These are phyloP conservation scores for Thelephora terrestris DNA, from an alignment of 1,284 basidiomycete species.

Conservation along the genomic window DNA sequence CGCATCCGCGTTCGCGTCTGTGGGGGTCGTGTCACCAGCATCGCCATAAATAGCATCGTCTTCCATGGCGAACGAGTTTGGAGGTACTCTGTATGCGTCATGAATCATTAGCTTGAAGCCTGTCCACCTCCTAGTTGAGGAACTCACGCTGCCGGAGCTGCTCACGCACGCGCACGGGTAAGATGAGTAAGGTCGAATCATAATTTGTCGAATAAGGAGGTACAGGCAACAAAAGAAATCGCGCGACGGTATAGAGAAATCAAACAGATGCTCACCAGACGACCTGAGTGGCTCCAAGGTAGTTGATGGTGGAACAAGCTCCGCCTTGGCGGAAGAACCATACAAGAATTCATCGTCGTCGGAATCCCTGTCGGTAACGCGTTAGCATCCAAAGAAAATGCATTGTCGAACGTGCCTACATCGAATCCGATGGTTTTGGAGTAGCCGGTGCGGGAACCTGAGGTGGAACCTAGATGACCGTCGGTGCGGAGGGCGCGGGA, in stretches of 20 bases:
- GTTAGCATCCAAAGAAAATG: too few relatives aligned
- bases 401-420: too few relatives aligned
- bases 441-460: too few relatives aligned
- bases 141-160: neutral
- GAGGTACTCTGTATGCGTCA: neutral
- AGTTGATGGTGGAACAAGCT: neutral
- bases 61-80: constrained; percentile 26
- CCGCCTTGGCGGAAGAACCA: neutral
- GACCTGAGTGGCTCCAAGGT: neutral
- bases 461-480: too few relatives aligned
- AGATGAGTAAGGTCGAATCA: neutral
- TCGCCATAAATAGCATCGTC: constrained; percentile 23
- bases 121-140: neutral
- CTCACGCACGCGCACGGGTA: neutral
- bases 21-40: constrained; percentile 5
- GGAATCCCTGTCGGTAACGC: neutral
- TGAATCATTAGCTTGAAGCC: neutral
- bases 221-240: neutral
- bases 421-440: too few relatives aligned
- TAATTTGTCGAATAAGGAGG: neutral
- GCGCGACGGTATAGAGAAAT: neutral
- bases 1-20: neutral
- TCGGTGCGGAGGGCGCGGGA: too few relatives aligned
- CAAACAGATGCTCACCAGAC: neutral
- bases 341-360: neutral